Conservation (phyloP, 495 filamentous ascomycete species). For the Apiosordaria backusii region DNA sequence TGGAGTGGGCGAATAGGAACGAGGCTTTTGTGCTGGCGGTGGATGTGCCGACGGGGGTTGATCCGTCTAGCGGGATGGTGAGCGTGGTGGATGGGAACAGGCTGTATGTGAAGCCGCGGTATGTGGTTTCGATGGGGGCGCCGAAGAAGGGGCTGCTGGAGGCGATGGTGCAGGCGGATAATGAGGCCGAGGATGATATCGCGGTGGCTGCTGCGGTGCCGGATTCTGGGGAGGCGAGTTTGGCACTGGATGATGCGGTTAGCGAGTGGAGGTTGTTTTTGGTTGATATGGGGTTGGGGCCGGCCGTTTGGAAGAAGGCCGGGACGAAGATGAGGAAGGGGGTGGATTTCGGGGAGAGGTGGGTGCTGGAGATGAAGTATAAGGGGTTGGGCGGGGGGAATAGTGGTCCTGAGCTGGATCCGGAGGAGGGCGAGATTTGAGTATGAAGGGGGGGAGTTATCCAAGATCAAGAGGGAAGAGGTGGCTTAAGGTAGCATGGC, state of each 20-base stretch:
- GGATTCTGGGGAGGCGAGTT: slow-evolving; percentile 23
- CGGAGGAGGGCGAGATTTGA: slow-evolving; percentile 25
- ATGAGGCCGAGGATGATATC: slow-evolving; percentile 38
- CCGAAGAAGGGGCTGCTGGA: slow-evolving; percentile 79
- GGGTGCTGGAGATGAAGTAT: slow-evolving; percentile 68
- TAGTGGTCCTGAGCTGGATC: slow-evolving; percentile 10
- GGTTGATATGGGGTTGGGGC: slow-evolving; percentile 80
- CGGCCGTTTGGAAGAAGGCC: slow-evolving; percentile 80
- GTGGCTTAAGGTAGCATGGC: background rate
- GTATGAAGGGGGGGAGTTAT: background rate
- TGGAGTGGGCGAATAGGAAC: slow-evolving; percentile 81
- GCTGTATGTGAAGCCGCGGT: slow-evolving; percentile 69
- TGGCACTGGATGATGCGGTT: slow-evolving; percentile 29
- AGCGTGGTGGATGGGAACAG: slow-evolving; percentile 59
- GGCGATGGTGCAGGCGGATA: slow-evolving; percentile 58
- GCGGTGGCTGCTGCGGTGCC: slow-evolving; percentile 30
- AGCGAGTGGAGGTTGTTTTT: slow-evolving; percentile 69
- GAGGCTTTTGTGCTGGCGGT: slow-evolving; percentile 75
- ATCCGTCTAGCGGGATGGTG: slow-evolving; percentile 67
- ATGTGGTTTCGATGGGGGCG: slow-evolving; percentile 76
- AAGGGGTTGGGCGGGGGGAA: slow-evolving; percentile 24
- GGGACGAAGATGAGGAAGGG: slow-evolving; percentile 73
- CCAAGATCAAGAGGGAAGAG: background rate
- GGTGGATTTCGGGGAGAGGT: slow-evolving; percentile 78
- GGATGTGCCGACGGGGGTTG: slow-evolving; percentile 82